Percentiles rank a stretch among this genome's conserved stretches.
phyloP scores from a whole-genome alignment of 345 rosid species.

The Theobroma cacao region DNA sequence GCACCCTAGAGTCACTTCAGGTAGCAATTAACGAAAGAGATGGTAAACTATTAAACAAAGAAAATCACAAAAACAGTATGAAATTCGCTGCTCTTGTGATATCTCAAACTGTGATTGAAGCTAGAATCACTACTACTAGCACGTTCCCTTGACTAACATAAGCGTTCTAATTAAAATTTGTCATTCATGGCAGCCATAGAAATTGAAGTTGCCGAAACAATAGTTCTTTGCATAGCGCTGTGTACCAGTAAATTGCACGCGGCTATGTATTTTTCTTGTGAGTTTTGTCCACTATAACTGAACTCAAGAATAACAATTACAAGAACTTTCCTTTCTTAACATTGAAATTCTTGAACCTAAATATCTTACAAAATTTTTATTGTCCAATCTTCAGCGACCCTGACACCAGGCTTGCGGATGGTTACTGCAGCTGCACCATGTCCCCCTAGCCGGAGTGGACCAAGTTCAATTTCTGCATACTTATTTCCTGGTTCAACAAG shows the following conservation, averaged over 20 bases:
- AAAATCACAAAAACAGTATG: no score
- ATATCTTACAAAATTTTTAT: slow-evolving; percentile 51
- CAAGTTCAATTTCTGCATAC: slow-evolving; percentile 58
- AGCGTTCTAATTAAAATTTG: neutral
- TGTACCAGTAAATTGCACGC: neutral
- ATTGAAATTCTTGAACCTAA: neutral
- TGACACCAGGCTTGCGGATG: slow-evolving; percentile 78
- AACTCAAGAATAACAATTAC: neutral
- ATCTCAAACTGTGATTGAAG: no score
- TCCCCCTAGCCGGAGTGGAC: slow-evolving; percentile 56
- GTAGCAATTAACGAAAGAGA: no score
- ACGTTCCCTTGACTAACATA: no score
- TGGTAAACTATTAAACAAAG: no score
- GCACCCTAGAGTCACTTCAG: no score
- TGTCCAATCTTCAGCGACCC: slow-evolving; percentile 79
- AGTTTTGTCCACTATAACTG: neutral
- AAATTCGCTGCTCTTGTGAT: no score
- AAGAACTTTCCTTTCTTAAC: neutral
- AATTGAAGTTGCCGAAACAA: neutral
- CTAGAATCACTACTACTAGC: no score
- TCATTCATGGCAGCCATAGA: neutral
- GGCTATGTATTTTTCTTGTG: neutral
- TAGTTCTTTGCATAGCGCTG: neutral
- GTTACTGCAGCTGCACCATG: slow-evolving; percentile 50
- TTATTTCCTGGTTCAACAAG: slow-evolving; percentile 64